Conservation (phyloP, 1,139 yeast genomes). For the Lodderomyces theae region DNA sequence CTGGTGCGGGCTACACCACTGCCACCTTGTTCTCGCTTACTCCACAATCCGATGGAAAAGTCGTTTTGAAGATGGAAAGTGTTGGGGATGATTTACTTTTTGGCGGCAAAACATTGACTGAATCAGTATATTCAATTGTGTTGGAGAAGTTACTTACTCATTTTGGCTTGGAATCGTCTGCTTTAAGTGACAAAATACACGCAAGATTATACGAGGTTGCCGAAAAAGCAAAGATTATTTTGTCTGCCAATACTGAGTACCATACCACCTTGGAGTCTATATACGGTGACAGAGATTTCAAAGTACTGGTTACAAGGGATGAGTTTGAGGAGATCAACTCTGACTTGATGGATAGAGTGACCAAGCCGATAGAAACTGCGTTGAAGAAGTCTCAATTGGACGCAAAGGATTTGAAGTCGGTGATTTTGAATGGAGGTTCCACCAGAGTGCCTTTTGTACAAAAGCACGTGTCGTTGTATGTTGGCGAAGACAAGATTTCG, state of each 20-base stretch:
- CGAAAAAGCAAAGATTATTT: conserved; percentile 79
- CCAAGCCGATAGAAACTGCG: conserved; percentile 56
- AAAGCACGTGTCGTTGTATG: conserved; percentile 48
- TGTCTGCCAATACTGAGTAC: conserved; percentile 85
- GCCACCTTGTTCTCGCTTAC: conserved; percentile 75
- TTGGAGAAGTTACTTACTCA: conserved; percentile 52
- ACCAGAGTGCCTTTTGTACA: conserved; percentile 89
- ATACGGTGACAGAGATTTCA: conserved; percentile 71
- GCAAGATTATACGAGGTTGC: conserved; percentile 78
- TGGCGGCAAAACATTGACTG: conserved; percentile 77
- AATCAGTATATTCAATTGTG: conserved; percentile 58
- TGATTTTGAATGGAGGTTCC: conserved; percentile 87
- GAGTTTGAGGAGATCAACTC: conserved; percentile 67
- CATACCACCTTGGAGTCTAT: conserved; percentile 68
- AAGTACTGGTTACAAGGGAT: conserved; percentile 59
- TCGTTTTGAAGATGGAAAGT: conserved; percentile 63
- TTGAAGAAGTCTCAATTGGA: conserved; percentile 33
- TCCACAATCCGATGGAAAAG: conserved; percentile 38
- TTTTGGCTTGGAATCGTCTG: conserved; percentile 34
- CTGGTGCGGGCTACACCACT: conserved; percentile 90
- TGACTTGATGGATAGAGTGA: conserved; percentile 43
- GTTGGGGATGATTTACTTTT: conserved; percentile 62
- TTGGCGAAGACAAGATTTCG: conserved; percentile 59
- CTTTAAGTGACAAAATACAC: conserved; percentile 53
- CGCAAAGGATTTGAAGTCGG: conserved; percentile 52